Evolutionary conservation across 2,329 filamentous ascomycete species (phyloP).

Genomic region (Westerdykella aurantiaca): DNA sequence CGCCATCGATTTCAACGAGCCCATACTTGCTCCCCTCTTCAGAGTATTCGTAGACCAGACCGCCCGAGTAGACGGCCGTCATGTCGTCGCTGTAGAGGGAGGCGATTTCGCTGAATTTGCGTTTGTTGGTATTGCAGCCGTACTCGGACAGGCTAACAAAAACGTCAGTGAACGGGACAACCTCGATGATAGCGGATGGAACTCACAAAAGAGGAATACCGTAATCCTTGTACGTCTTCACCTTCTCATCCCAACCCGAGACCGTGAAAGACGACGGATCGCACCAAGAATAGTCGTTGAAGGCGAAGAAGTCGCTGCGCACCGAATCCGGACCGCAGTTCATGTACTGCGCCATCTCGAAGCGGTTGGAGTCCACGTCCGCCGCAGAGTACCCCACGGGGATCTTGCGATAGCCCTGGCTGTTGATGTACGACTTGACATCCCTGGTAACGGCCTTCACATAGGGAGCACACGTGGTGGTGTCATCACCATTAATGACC

Average conservation of each 20-base stretch:
- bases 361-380: conserved; percentile 78
- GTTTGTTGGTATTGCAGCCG: conserved; percentile 78
- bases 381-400: conserved; percentile 79
- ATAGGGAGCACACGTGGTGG: conserved; percentile 63
- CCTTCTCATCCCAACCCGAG: conserved; percentile 83
- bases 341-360: conserved; percentile 84
- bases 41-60: conserved; percentile 60
- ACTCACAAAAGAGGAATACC: conserved; percentile 73
- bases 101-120: conserved; percentile 72
- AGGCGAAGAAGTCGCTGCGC: conserved; percentile 82
- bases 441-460: conserved; percentile 68
- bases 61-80: conserved; percentile 87
- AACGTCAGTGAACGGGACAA: conserved; percentile 10
- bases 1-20: conserved; percentile 61
- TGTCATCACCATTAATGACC: conserved; percentile 62
- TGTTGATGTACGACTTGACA: conserved; percentile 74
- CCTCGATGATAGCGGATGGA: neutral
- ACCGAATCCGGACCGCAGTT: conserved; percentile 83
- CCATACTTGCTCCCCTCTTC: conserved; percentile 70
- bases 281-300: conserved; percentile 89
- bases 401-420: conserved; percentile 60
- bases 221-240: conserved; percentile 79
- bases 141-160: conserved; percentile 70
- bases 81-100: conserved; percentile 78
- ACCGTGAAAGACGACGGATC: conserved; percentile 61